Evolutionary conservation across 805 yeast species (phyloP).

Genomic region (Saccharomycopsis sp.): DNA sequence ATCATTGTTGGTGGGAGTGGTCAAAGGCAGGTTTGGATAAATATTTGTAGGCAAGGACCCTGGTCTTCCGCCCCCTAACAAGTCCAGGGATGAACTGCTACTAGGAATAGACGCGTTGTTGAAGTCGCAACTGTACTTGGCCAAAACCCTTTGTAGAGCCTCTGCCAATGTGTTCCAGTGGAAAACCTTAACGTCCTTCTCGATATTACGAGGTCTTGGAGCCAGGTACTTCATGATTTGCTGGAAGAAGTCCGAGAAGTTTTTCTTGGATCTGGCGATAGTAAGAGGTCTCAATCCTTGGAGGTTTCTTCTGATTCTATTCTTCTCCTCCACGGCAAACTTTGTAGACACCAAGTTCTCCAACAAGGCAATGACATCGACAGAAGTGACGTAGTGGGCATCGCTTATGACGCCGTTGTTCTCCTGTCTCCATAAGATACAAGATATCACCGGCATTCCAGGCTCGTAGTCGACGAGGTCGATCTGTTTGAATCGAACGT

Average conservation of each 20-base stretch:
- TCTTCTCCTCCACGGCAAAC: constrained; percentile 63
- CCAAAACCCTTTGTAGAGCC: constrained; percentile 50
- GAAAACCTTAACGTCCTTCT: constrained; percentile 63
- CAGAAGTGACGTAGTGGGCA: constrained; percentile 54
- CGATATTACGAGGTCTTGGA: constrained; percentile 65
- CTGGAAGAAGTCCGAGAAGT: constrained; percentile 31
- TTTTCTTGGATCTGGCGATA: constrained; percentile 39
- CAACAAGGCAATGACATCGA: constrained; percentile 51
- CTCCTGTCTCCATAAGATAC: constrained; percentile 51
- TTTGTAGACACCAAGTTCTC: constrained; percentile 49
- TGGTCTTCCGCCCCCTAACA: background rate
- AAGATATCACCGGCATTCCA: constrained; percentile 44
- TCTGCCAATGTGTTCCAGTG: constrained; percentile 46
- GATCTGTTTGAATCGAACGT: constrained; percentile 35
- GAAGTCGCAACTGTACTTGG: constrained; percentile 38
- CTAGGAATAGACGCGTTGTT: constrained; percentile 6
- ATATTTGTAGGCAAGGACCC: background rate
- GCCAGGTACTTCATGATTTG: constrained; percentile 53
- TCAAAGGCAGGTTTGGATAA: background rate
- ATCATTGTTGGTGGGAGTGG: background rate
- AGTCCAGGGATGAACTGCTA: constrained; percentile 26
- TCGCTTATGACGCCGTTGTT: constrained; percentile 34
- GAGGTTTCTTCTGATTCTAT: constrained; percentile 58
- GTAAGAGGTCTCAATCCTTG: constrained; percentile 59
- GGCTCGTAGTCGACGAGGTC: constrained; percentile 31